These are phyloP conservation scores for Schizonepeta tenuifolia DNA, from an alignment of 257 asterid species.

Conservation along the genomic window DNA sequence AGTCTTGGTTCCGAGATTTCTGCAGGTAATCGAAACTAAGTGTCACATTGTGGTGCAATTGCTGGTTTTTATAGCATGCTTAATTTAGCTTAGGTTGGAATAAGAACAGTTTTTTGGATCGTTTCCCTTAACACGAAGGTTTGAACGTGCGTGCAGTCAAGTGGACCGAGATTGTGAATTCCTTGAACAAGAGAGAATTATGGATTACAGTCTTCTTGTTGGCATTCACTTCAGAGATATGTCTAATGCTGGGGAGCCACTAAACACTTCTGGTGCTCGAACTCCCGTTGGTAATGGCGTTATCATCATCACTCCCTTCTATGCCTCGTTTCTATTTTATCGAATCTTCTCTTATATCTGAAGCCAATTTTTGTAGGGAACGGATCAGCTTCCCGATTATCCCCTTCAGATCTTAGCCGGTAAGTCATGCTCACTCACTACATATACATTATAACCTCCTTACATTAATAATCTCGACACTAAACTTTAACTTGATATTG, in stretches of 20 bases:
- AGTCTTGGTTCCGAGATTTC: constrained; percentile 71
- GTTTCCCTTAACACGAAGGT: neutral
- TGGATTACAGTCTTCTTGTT: constrained; percentile 94
- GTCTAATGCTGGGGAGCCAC: constrained; percentile 66
- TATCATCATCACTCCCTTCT: neutral
- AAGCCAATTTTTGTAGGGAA: constrained; percentile 38
- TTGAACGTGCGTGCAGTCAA: constrained; percentile 67
- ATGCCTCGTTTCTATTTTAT: neutral
- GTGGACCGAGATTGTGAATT: constrained; percentile 88
- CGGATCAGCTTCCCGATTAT: constrained; percentile 24
- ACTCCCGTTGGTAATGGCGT: constrained; percentile 44
- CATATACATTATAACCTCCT: too few species aligned
- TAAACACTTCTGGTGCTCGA: constrained; percentile 37
- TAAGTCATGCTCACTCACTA: constrained; percentile 13
- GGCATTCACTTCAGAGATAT: constrained; percentile 82
- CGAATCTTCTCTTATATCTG: neutral
- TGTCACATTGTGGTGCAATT: constrained; percentile 6
- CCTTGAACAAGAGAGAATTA: constrained; percentile 94
- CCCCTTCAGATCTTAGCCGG: constrained; percentile 39
- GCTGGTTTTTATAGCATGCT: neutral
- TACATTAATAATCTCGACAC: too few species aligned
- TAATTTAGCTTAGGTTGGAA: neutral
- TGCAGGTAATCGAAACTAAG: constrained; percentile 65
- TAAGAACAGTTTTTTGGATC: neutral
- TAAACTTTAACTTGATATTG: too few species aligned